A percentile compares a stretch with the other conserved stretches of the same genome.
These are phyloP conservation scores for Trypethelium eluteriae DNA, from an alignment of 495 filamentous ascomycete genomes.

Conservation along the genomic window DNA sequence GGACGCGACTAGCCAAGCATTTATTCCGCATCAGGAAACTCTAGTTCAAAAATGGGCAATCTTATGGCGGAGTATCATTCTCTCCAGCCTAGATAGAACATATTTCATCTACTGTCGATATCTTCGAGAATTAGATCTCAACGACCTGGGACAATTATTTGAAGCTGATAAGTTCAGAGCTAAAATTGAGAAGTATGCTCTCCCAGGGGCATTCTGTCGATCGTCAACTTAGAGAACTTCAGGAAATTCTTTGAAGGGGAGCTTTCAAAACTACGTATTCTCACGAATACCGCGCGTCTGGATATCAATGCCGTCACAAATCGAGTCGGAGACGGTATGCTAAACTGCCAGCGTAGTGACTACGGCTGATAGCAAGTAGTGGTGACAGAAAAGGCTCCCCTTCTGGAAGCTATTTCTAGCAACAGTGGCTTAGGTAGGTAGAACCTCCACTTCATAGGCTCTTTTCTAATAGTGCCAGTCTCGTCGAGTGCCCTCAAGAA, in stretches of 20 bases:
- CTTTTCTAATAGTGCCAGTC: conserved; percentile 30
- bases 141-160: conserved; percentile 48
- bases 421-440: conserved; percentile 30
- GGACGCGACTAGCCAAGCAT: conserved; percentile 25
- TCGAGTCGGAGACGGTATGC: conserved; percentile 39
- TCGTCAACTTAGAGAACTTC: neutral
- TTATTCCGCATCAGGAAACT: conserved; percentile 34
- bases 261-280: conserved; percentile 28
- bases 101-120: conserved; percentile 63
- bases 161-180: conserved; percentile 43
- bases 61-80: conserved; percentile 62
- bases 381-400: conserved; percentile 43
- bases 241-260: conserved; percentile 34
- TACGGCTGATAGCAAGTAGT: conserved; percentile 28
- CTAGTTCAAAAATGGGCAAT: conserved; percentile 48
- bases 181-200: conserved; percentile 35
- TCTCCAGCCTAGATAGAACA: conserved; percentile 57
- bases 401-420: conserved; percentile 40
- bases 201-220: conserved; percentile 11
- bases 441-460: conserved; percentile 25
- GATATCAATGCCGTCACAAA: conserved; percentile 31
- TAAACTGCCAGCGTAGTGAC: neutral
- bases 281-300: conserved; percentile 14
- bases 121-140: conserved; percentile 54
- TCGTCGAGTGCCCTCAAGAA: conserved; percentile 35